Conservation (phyloP, 2,329 filamentous ascomycete genomes). For the Monosporascus sp. region DNA sequence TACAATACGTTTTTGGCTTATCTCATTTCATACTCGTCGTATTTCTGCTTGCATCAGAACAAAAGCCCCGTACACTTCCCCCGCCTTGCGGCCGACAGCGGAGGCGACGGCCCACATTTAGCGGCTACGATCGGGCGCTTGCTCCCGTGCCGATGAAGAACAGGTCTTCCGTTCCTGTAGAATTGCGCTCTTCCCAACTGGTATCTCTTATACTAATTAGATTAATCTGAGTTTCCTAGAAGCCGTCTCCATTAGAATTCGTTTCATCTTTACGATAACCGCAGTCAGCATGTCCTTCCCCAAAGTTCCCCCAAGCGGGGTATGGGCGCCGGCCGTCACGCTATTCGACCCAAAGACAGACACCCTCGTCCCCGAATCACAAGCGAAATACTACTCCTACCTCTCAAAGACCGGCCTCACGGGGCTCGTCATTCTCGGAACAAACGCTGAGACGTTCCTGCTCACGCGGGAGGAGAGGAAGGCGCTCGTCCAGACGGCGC, state of each 20-base stretch:
- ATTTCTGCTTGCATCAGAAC: background rate
- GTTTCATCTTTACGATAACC: background rate
- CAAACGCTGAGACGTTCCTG: constrained; percentile 37
- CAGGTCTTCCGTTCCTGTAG: too few species aligned
- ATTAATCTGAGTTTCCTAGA: background rate
- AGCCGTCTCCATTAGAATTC: background rate
- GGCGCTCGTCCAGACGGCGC: constrained; percentile 50
- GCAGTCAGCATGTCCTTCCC: constrained; percentile 18
- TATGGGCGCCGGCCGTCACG: constrained; percentile 49
- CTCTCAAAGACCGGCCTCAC: constrained; percentile 33
- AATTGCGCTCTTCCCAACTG: too few species aligned
- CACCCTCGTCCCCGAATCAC: constrained; percentile 37
- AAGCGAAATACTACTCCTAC: constrained; percentile 45
- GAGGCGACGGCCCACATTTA: background rate
- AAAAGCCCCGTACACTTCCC: background rate
- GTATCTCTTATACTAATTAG: too few species aligned
- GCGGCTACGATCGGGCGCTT: background rate
- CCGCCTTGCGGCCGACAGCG: background rate
- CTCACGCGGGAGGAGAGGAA: constrained; percentile 53
- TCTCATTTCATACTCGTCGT: too few species aligned
- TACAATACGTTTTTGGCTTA: too few species aligned
- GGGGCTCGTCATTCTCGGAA: constrained; percentile 29
- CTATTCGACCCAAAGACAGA: constrained; percentile 46
- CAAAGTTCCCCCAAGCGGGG: constrained; percentile 27
- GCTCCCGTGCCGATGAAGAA: too few species aligned